Evolutionary conservation across 768 basidiomycete species (phyloP).

Genomic region (Ramaria rubella): DNA sequence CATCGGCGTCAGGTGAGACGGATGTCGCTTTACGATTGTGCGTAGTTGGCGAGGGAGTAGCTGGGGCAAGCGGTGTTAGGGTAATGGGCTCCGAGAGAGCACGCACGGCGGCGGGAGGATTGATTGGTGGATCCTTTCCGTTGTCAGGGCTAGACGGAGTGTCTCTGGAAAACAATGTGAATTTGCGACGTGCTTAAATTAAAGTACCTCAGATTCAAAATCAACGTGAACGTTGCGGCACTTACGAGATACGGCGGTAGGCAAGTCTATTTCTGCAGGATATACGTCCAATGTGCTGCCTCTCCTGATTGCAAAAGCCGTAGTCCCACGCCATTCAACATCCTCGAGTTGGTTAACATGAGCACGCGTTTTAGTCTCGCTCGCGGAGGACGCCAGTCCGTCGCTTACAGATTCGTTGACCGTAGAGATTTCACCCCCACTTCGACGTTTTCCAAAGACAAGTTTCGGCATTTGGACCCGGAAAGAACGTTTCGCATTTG

Average conservation of each 20-base stretch:
- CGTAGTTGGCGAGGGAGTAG: neutral
- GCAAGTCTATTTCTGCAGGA: neutral
- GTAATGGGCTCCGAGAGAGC: too few species aligned
- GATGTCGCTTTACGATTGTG: neutral
- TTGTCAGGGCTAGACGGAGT: neutral
- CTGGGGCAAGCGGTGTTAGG: neutral
- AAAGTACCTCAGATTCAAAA: neutral
- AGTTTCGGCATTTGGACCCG: neutral
- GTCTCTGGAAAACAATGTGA: neutral
- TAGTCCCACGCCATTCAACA: neutral
- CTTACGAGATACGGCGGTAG: neutral
- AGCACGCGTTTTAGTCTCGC: neutral
- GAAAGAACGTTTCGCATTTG: neutral
- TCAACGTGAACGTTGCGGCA: neutral
- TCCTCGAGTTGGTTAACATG: neutral
- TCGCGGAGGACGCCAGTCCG: neutral
- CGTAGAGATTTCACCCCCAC: neutral
- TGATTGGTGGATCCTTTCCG: neutral
- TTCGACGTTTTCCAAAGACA: neutral
- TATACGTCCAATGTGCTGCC: neutral
- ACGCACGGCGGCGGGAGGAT: neutral
- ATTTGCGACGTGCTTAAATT: slow-evolving; percentile 5
- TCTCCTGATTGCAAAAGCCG: neutral
- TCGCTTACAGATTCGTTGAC: neutral
- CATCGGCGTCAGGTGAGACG: neutral